Conservation (phyloP, 2,329 filamentous ascomycete species). For the Penicillium sp. region DNA sequence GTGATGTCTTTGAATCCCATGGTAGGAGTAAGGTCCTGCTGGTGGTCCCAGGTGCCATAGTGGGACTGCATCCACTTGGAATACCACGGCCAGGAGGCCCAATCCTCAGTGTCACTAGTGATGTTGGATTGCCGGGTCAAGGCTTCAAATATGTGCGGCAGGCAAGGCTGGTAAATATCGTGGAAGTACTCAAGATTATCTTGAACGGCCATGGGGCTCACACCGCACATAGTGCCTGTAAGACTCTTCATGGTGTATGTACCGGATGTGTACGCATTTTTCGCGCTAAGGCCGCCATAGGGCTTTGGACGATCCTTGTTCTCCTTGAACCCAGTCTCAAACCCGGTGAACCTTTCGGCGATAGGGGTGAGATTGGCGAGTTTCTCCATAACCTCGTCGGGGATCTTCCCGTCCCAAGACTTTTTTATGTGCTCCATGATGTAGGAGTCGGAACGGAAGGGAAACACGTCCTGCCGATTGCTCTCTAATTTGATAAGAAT, state of each 20-base stretch:
- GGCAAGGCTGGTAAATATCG: constrained; percentile 47
- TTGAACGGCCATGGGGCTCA: constrained; percentile 43
- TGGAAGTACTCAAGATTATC: constrained; percentile 44
- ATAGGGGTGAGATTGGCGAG: constrained; percentile 28
- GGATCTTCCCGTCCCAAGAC: constrained; percentile 35
- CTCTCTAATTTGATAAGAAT: constrained; percentile 47
- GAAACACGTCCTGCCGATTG: constrained; percentile 48
- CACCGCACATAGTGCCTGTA: constrained; percentile 43
- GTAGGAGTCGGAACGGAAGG: constrained; percentile 41
- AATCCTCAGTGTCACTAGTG: constrained; percentile 21
- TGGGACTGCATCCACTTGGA: constrained; percentile 33
- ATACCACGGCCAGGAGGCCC: constrained; percentile 30
- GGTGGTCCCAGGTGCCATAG: constrained; percentile 31
- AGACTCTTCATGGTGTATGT: constrained; percentile 49
- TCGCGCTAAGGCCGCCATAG: constrained; percentile 44
- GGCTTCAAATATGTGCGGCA: constrained; percentile 37
- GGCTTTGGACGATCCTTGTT: constrained; percentile 18
- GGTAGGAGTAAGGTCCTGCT: constrained; percentile 25
- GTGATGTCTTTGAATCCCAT: constrained; percentile 27
- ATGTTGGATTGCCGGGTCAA: constrained; percentile 20
- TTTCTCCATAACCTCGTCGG: constrained; percentile 26
- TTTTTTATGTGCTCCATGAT: constrained; percentile 37
- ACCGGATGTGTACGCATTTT: constrained; percentile 42
- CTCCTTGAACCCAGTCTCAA: constrained; percentile 18
- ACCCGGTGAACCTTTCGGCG: constrained; percentile 27